phyloP scores from a whole-genome alignment of 129 eudicot species.

The Smallanthus sonchifolius region DNA sequence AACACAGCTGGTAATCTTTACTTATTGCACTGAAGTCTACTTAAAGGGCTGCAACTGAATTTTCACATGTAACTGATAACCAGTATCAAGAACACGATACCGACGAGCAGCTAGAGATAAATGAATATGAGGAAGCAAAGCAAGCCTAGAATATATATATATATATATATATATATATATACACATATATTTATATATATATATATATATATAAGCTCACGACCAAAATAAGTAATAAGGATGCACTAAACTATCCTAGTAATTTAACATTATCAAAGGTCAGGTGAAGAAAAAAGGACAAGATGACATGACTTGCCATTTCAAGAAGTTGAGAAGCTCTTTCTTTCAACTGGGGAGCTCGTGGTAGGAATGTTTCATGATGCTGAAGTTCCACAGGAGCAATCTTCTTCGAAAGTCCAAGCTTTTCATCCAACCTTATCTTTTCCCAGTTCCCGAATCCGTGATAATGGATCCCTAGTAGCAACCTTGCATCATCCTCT shows the following conservation, averaged over 20 bases:
- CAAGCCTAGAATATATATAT: not conserved
- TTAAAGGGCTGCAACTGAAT: constrained; percentile 5
- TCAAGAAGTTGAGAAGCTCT: constrained; percentile 93
- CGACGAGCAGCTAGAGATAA: not conserved
- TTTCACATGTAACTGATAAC: constrained; percentile 3
- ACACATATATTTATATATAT: not conserved
- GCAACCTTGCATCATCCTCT: constrained; percentile 98
- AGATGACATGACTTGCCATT: constrained; percentile 58
- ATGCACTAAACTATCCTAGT: not conserved
- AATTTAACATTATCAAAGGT: not conserved
- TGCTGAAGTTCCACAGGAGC: constrained; percentile 99
- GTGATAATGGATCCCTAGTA: constrained; percentile 84
- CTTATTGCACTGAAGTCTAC: constrained; percentile 1
- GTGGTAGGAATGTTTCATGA: constrained; percentile 96
- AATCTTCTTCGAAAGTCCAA: constrained; percentile 88
- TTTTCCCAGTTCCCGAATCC: constrained; percentile 99
- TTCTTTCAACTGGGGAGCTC: constrained; percentile 96
- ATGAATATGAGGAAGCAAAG: not conserved
- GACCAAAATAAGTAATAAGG: not conserved
- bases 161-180: too few species aligned
- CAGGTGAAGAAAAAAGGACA: not conserved
- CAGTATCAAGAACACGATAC: not conserved
- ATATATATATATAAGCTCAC: not conserved
- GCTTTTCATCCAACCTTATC: constrained; percentile 80
- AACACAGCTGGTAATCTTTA: not conserved